phyloP scores from a whole-genome alignment of 148 eudicot species.

The Arbutus unedo region DNA sequence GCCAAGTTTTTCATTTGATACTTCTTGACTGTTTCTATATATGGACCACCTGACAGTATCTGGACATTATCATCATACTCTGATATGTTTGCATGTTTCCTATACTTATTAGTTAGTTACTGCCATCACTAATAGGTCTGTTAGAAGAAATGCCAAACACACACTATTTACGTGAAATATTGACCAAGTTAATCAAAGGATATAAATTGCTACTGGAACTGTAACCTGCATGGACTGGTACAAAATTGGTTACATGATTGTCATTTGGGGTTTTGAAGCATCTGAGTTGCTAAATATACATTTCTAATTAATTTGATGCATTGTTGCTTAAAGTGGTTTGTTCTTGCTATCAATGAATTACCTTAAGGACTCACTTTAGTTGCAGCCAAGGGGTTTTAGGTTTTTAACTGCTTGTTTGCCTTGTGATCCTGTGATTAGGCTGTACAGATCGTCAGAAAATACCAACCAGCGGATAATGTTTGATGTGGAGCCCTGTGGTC shows the following conservation, averaged over 20 bases:
- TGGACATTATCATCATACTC: not conserved
- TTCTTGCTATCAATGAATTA: conserved; percentile 4
- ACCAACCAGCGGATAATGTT: conserved; percentile 92
- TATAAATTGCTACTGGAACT: not conserved
- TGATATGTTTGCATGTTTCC: not conserved
- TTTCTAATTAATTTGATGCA: not conserved
- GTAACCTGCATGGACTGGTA: not conserved
- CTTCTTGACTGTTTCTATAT: not conserved
- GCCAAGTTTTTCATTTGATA: not conserved
- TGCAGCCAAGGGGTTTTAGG: conserved; percentile 9
- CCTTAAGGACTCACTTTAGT: not conserved
- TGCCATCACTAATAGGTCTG: not conserved
- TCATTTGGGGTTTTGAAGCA: not conserved
- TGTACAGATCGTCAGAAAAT: conserved; percentile 83
- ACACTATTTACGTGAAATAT: not conserved
- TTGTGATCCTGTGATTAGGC: conserved; percentile 34
- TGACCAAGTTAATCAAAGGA: not conserved
- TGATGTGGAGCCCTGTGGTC: conserved; percentile 89
- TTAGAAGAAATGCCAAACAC: not conserved
- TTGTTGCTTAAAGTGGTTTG: not conserved
- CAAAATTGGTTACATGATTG: not conserved
- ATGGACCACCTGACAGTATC: not conserved
- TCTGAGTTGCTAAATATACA: conserved; percentile 1
- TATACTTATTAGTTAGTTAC: not conserved
- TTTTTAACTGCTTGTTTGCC: conserved; percentile 14